A percentile compares a stretch with the other conserved stretches of the same genome.
These are phyloP conservation scores for Phialocephala subalpina DNA, from an alignment of 2,329 filamentous ascomycete genomes.

Conservation along the genomic window DNA sequence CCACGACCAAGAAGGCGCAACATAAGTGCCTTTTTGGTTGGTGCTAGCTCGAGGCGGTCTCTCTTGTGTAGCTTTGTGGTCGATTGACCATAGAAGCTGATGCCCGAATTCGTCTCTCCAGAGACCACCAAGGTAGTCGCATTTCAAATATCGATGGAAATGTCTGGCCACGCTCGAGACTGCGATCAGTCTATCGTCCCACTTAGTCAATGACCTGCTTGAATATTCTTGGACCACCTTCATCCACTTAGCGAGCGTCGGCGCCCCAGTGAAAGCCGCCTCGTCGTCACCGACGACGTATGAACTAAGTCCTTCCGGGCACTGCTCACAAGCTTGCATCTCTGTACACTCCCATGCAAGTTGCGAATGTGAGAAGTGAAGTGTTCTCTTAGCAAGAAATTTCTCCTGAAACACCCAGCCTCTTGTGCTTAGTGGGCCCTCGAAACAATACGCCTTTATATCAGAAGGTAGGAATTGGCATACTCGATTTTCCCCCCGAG, in stretches of 20 bases:
- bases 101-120: neutral
- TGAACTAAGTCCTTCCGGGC: neutral
- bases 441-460: neutral
- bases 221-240: neutral
- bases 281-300: neutral
- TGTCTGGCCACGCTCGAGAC: neutral
- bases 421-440: slow-evolving; percentile 20
- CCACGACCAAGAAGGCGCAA: neutral
- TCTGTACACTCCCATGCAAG: slow-evolving; percentile 13
- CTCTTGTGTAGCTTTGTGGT: neutral
- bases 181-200: neutral
- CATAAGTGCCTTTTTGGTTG: neutral
- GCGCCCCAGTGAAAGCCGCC: neutral
- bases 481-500: neutral
- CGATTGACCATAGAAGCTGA: neutral
- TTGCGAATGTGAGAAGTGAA: slow-evolving; percentile 44
- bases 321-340: neutral
- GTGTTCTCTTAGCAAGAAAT: slow-evolving; percentile 28
- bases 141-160: neutral
- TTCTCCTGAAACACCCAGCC: slow-evolving; percentile 41
- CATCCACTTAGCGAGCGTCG: neutral
- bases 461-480: neutral
- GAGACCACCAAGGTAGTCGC: neutral
- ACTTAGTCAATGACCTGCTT: neutral
- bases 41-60: neutral